phyloP scores from a whole-genome alignment of 78 protist genomes.

The Dictyostelium intermedium region DNA sequence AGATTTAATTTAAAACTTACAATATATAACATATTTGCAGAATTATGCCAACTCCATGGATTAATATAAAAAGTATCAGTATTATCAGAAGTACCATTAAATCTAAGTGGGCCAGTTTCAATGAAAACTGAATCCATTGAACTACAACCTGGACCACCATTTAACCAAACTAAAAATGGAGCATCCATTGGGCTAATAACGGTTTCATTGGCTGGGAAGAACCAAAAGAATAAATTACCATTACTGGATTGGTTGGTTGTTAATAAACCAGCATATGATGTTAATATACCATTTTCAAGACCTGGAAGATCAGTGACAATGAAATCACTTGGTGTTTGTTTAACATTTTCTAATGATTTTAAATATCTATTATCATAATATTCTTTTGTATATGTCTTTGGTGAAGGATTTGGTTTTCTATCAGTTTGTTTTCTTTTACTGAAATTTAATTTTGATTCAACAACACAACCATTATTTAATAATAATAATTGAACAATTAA shows the following conservation, averaged over 20 bases:
- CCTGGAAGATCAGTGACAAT: constrained; percentile 43
- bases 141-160: constrained; percentile 3
- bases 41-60: constrained; percentile 57
- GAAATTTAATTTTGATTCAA: background rate
- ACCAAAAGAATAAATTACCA: constrained; percentile 73
- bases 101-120: constrained; percentile 57
- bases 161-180: constrained; percentile 45
- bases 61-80: constrained; percentile 7
- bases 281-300: background rate
- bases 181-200: constrained; percentile 52
- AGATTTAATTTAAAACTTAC: background rate
- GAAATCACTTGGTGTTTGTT: background rate
- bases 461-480: background rate
- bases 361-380: background rate
- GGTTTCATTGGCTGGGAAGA: constrained; percentile 38
- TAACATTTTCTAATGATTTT: background rate
- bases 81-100: background rate
- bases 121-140: background rate
- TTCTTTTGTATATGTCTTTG: background rate
- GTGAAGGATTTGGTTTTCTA: background rate
- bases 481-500: background rate
- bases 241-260: constrained; percentile 34
- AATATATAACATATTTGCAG: constrained; percentile 52
- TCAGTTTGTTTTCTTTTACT: background rate
- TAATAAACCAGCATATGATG: constrained; percentile 42